Evolutionary conservation across 83 land plant genomes (phyloP), one percentile per base, ranked within the genome.

Genomic region (Thuja plicata): DNA sequence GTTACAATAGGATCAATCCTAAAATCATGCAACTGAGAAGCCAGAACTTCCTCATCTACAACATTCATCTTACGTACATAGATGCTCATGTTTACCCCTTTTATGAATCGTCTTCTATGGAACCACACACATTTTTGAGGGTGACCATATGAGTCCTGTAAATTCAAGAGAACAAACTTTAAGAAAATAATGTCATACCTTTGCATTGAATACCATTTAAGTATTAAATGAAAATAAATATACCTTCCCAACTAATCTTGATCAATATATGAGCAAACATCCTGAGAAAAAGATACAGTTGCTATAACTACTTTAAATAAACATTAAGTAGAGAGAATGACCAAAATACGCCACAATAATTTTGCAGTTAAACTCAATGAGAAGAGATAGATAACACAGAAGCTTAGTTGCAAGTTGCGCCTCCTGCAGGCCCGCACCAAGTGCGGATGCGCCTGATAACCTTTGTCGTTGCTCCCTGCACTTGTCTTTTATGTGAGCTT

Each of bases 71-170:
- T 89, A 11, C 93, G 91, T 62, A 93, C 87, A 87, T 52, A 85
- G 16, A 93, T 3, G 16, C 8, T 82, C 35, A 34, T 81, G 38
- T 88, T 85, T 71, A 30, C 15, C 15, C 92, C 94, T 38, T 79
- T 79, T 41, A 40, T 79, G 11, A n/a, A 79, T 32, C 88, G 27
- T 52, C 87, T 43, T 24, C 70, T 76, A n/a, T 90, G 38, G 60
- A 91, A 48, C 19, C 87, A 3, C 11, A 93, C 83, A 50, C 86
- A 60, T 62, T 93, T 93, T 57, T 92, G 93, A 3, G 92, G 90
- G 38, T 89, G 89, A 37, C 94, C 94, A 77, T 30, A 57, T 77
- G 91, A 88, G 84, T 93, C 93, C 94, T 93, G 83, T 32, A 45
- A 32, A 46, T 19, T 27, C 41, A 3, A 85, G 87, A 35, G 30